Base-by-base conservation (phyloP, 208 protist genomes). In the Giardia duodenalis region DNA sequence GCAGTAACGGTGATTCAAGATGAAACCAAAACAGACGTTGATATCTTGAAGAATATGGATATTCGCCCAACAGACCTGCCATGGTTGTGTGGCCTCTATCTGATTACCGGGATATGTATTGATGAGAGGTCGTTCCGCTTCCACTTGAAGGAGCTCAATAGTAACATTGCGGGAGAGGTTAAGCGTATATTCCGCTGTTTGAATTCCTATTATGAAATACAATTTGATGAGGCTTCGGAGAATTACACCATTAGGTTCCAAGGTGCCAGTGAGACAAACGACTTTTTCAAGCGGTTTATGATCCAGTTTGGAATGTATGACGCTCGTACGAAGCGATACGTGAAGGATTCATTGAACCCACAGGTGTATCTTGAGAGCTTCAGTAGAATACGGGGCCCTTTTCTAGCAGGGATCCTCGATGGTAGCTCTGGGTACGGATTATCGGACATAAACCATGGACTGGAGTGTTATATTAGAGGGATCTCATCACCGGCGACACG, bases 391-490 rank as follows among this genome's bases (percentile, higher is more conserved):
- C n/a, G 88, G 4, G 88, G 88, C n/a, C 88, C 88, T 42, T 91
- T 91, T 48, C 45, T 91, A n/a, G 88, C 88, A n/a, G 88, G 88
- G 1, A 47, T 91, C n/a, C n/a, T 91, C 22, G 88, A 91, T n/a
- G 88, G 88, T 22, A 47, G 10, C 1, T 2, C 88, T n/a, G 88
- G 45, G n/a, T 91, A 91, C n/a, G 88, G 88, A 48, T n/a, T 91
- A 0, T 22, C 88, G 0, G 88, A 91, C 47, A 2, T 2, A 22
- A 91, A 91, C 45, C 45, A 91, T 91, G 88, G 88, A 0, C 88
- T 91, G 2, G 88, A 91, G 45, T 91, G 88, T 45, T 91, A 91
- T 47, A n/a, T 91, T 1, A 1, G 88, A 47, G 88, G 88, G 1
- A 4, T 91, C 2, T n/a, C 88, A 67, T 19, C 0, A 0, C 42